phyloP scores from a whole-genome alignment of 768 basidiomycete genomes.

The Daedalea quercina region DNA sequence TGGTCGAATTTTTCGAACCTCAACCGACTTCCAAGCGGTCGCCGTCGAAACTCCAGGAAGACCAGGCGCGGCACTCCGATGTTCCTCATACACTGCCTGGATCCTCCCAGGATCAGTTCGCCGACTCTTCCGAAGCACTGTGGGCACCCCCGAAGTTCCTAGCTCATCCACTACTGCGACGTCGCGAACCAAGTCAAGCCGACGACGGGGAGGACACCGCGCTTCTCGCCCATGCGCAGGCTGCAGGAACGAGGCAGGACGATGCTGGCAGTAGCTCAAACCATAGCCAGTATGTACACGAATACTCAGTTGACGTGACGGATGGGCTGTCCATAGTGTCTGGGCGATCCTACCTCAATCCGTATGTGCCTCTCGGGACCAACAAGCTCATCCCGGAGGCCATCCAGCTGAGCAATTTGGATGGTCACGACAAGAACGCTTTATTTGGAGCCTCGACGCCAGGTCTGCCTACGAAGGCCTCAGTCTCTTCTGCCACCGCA shows the following conservation, averaged over 20 bases:
- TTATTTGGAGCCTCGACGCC: not conserved
- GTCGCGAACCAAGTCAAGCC: constrained; percentile 10
- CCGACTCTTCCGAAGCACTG: not conserved
- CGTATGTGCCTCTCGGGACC: not conserved
- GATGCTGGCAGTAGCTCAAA: not conserved
- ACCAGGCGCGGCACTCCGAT: not conserved
- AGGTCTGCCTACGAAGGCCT: not conserved
- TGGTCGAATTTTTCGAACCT: constrained; percentile 22
- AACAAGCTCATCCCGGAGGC: not conserved
- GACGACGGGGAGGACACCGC: constrained; percentile 10
- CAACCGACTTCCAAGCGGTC: constrained; percentile 2
- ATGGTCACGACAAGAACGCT: not conserved
- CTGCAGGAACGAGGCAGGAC: not conserved
- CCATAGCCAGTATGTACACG: not conserved
- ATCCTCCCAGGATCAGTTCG: not conserved
- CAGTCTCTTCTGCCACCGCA: not conserved
- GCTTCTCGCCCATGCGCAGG: constrained; percentile 8
- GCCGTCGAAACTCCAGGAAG: not conserved
- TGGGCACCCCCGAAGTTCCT: not conserved
- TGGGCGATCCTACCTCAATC: not conserved
- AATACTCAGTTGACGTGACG: constrained; percentile 11
- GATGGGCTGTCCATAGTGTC: constrained; percentile 4
- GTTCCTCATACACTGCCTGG: not conserved
- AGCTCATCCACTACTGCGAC: constrained; percentile 17
- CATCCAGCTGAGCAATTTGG: not conserved